Evolutionary conservation across 495 filamentous ascomycete genomes (phyloP).

Genomic region (Lasiosphaeris hirsuta): DNA sequence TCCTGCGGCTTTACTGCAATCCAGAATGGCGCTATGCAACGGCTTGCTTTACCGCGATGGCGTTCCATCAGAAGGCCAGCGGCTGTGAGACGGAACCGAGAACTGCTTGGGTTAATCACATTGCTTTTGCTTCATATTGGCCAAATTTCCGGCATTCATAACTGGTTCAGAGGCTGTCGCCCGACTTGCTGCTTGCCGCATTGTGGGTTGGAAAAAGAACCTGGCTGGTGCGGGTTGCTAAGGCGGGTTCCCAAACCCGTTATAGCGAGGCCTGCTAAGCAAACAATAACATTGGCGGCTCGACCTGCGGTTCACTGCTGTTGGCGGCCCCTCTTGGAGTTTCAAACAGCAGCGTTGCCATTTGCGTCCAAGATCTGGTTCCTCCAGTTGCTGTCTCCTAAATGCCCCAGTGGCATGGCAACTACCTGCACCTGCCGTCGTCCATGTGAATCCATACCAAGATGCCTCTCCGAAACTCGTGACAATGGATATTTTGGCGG

Average conservation of each 20-base stretch:
- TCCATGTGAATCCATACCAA: too few species aligned
- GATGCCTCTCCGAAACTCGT: too few species aligned
- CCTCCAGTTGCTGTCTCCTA: background rate
- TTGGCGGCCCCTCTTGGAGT: constrained; percentile 1
- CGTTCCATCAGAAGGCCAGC: too few species aligned
- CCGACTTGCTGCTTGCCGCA: background rate
- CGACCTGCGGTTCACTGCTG: constrained; percentile 7
- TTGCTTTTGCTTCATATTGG: constrained; percentile 4
- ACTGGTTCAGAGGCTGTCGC: background rate
- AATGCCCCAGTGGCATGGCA: too few species aligned
- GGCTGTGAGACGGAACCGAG: background rate
- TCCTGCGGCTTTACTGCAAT: too few species aligned
- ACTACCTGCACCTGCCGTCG: too few species aligned
- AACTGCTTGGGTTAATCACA: background rate
- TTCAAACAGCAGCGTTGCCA: constrained; percentile 3
- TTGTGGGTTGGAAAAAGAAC: background rate
- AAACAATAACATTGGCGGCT: constrained; percentile 24
- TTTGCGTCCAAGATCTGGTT: background rate
- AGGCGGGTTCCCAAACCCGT: constrained; percentile 7
- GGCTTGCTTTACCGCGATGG: too few species aligned
- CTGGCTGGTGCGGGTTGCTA: constrained; percentile 16
- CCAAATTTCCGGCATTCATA: constrained; percentile 13
- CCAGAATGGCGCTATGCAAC: too few species aligned
- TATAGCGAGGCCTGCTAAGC: constrained; percentile 16
- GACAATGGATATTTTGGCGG: too few species aligned